Percentiles rank a stretch among this genome's conserved stretches.
These are phyloP conservation scores for Verbascum thapsus DNA, from an alignment of 257 asterid genomes.

Conservation along the genomic window DNA sequence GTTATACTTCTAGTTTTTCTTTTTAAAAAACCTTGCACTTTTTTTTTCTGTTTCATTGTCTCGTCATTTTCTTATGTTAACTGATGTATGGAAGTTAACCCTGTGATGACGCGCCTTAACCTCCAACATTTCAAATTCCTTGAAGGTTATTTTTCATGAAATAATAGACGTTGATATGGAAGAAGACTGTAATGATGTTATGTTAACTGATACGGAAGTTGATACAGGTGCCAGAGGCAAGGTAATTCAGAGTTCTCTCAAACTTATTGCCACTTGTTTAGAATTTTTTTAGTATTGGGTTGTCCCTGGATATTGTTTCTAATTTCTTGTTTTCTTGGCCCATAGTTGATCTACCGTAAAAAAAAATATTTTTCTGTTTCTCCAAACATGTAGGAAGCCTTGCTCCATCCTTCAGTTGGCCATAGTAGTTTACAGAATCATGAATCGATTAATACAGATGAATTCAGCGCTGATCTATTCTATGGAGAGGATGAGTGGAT, in stretches of 20 bases:
- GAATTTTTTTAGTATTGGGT: slow-evolving; percentile 6
- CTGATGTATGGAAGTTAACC: too few species aligned
- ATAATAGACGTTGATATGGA: slow-evolving; percentile 78
- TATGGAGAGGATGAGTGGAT: slow-evolving; percentile 59
- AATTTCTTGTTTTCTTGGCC: neutral
- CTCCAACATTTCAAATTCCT: slow-evolving; percentile 20
- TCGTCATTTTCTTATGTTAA: too few species aligned
- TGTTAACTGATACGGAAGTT: slow-evolving; percentile 39
- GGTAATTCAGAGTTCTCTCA: slow-evolving; percentile 44
- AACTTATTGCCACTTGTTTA: slow-evolving; percentile 1
- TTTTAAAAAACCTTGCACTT: too few species aligned
- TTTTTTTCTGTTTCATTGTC: too few species aligned
- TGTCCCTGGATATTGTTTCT: slow-evolving; percentile 2
- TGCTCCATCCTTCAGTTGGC: slow-evolving; percentile 38
- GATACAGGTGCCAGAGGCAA: slow-evolving; percentile 56
- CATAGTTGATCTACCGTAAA: slow-evolving; percentile 5
- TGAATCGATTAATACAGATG: slow-evolving; percentile 45
- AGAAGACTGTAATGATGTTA: slow-evolving; percentile 50
- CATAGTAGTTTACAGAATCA: slow-evolving; percentile 36
- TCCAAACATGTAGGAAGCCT: slow-evolving; percentile 45
- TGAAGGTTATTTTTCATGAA: slow-evolving; percentile 64
- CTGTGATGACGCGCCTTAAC: too few species aligned
- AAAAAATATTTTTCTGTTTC: slow-evolving; percentile 1
- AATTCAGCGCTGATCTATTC: slow-evolving; percentile 38
- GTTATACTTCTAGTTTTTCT: too few species aligned